Evolutionary conservation across 495 filamentous ascomycete genomes (phyloP), one percentile per base, ranked within the genome.

Genomic region (Penicillium riverlandense): DNA sequence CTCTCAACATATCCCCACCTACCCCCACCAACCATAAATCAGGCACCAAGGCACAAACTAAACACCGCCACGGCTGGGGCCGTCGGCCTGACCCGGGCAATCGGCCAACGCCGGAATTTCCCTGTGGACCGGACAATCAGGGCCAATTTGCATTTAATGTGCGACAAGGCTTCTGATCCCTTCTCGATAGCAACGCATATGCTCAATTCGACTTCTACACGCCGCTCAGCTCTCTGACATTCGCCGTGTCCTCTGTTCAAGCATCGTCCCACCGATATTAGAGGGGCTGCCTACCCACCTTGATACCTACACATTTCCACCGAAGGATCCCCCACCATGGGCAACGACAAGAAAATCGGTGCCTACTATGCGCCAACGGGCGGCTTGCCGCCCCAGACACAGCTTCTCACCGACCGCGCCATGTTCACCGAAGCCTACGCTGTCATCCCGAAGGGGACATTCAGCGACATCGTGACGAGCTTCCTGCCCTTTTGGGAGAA

Each of bases 381-480:
- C 13, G 55, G 55, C n/a, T 29, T 58, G 45, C 55, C 55, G 6
- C 52, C 55, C 0, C 55, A 58, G 31, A 47, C 48, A 7, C 52
- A 58, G 44, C 38, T 58, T 15, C 46, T 58, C 30, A 58, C 55
- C 43, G 55, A 58, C 45, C 55, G 55, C 33, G 55, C 55, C 38
- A 58, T 58, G 55, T 58, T 58, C 41, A 58, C 55, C 36, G 55
- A 58, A 39, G 48, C 55, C 28, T 58, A 58, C 27, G 37, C 55
- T 1, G 52, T 58, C 27, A 58, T 58, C 14, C 52, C 55, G 8
- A 55, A 55, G 29, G 55, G 55, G 35, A 45, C 41, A 12, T 55
- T 58, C 41, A 49, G 52, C 41, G 55, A 58, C 38, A 58, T 58
- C 10, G 55, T 58, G 16, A 55, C 52, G 8, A 55, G 52, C 41